Evolutionary conservation across 306 rosid species (phyloP).

Genomic region (Pachyrhizus erosus): DNA sequence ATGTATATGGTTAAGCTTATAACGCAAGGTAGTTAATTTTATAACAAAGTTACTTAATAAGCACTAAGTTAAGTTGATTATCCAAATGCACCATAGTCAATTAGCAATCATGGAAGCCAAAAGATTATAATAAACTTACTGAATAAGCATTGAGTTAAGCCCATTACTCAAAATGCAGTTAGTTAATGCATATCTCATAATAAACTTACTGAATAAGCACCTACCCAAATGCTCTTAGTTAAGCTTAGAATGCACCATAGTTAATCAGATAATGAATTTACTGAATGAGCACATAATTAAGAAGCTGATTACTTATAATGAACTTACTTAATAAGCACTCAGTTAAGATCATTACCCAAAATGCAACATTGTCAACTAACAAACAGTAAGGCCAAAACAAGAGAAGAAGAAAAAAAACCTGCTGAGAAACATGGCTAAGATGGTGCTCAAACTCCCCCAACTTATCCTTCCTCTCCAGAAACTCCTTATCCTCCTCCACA

Average conservation of each 20-base stretch:
- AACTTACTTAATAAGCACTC: neutral
- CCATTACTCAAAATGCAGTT: neutral
- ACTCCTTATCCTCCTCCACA: conserved; percentile 91
- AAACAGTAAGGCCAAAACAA: neutral
- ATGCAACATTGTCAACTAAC: neutral
- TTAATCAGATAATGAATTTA: neutral
- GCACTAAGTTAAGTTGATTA: neutral
- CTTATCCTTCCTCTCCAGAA: conserved; percentile 76
- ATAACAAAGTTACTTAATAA: neutral
- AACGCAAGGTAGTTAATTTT: neutral
- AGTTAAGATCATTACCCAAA: neutral
- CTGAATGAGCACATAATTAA: neutral
- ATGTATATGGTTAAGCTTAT: neutral
- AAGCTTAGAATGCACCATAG: neutral
- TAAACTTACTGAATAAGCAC: neutral
- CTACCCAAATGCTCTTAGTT: neutral
- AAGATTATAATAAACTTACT: neutral
- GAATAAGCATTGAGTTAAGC: neutral
- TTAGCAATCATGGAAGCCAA: neutral
- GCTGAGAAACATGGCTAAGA: conserved; percentile 77
- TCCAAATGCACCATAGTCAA: neutral
- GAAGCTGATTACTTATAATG: neutral
- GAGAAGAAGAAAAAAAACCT: conserved; percentile 58
- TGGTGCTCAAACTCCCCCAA: conserved; percentile 79
- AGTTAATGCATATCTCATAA: neutral